These are phyloP conservation scores for Flaveria floridana DNA, from an alignment of 140 eudicot genomes.

Conservation along the genomic window DNA sequence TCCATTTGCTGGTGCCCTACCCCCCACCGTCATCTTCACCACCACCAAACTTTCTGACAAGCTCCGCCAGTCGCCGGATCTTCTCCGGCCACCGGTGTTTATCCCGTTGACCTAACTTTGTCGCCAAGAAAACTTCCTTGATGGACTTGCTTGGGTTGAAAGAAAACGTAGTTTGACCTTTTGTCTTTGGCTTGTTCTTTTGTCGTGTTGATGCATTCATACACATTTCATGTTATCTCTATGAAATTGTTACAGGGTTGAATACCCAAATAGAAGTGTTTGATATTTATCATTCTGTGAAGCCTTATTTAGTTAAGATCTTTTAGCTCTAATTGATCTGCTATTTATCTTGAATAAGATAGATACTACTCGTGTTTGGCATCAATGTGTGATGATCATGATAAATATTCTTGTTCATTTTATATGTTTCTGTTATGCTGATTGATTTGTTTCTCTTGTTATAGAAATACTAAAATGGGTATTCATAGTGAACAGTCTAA, in stretches of 20 bases:
- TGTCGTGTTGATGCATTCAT: neutral
- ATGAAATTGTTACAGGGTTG: no score
- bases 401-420: neutral
- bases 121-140: neutral
- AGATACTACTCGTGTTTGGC: neutral
- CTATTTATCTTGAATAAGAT: neutral
- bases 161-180: constrained; percentile 20
- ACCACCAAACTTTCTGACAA: no score
- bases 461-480: constrained; percentile 42
- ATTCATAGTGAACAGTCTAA: constrained; percentile 29
- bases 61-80: no score
- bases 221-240: neutral
- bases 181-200: neutral
- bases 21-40: no score
- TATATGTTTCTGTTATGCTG: neutral
- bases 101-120: neutral
- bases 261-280: no score
- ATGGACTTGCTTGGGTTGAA: constrained; percentile 18
- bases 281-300: neutral
- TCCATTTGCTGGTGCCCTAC: no score
- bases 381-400: neutral
- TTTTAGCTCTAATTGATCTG: neutral
- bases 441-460: neutral
- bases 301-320: neutral
- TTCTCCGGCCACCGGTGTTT: no score